Conservation (phyloP, 2,329 filamentous ascomycete genomes). For the Paecilomyces dactylethromorphus region DNA sequence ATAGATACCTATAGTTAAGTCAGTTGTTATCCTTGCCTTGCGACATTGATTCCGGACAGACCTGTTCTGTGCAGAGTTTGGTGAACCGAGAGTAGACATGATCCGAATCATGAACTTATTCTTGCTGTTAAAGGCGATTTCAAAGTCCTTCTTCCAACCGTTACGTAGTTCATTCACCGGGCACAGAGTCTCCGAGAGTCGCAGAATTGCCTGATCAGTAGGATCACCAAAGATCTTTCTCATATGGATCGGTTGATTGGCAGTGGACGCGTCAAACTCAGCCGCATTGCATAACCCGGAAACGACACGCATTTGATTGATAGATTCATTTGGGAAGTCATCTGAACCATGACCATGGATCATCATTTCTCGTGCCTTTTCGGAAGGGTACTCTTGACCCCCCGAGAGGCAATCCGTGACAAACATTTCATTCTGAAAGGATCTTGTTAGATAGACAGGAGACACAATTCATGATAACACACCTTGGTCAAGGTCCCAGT, state of each 20-base stretch:
- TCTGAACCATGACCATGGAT: slow-evolving; percentile 18
- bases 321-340: slow-evolving; percentile 25
- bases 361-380: neutral
- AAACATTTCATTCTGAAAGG: slow-evolving; percentile 59
- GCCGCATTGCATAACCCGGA: slow-evolving; percentile 67
- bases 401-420: slow-evolving; percentile 54
- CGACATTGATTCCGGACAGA: too few relatives aligned
- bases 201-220: slow-evolving; percentile 67
- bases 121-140: slow-evolving; percentile 72
- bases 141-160: slow-evolving; percentile 60
- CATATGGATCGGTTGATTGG: slow-evolving; percentile 52
- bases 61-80: too few relatives aligned
- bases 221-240: slow-evolving; percentile 67
- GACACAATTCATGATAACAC: neutral
- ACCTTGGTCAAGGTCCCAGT: slow-evolving; percentile 50
- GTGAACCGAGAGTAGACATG: slow-evolving; percentile 33
- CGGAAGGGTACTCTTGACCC: neutral
- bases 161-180: slow-evolving; percentile 54
- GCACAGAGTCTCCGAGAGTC: slow-evolving; percentile 62
- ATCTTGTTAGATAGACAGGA: slow-evolving; percentile 4
- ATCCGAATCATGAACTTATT: slow-evolving; percentile 75
- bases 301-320: slow-evolving; percentile 55
- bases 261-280: slow-evolving; percentile 63
- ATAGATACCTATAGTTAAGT: slow-evolving; percentile 45
- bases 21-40: neutral